A percentile compares a stretch with the other conserved stretches of the same genome.
These are phyloP conservation scores for Nicotiana undulata DNA, from an alignment of 257 asterid genomes.

Conservation along the genomic window DNA sequence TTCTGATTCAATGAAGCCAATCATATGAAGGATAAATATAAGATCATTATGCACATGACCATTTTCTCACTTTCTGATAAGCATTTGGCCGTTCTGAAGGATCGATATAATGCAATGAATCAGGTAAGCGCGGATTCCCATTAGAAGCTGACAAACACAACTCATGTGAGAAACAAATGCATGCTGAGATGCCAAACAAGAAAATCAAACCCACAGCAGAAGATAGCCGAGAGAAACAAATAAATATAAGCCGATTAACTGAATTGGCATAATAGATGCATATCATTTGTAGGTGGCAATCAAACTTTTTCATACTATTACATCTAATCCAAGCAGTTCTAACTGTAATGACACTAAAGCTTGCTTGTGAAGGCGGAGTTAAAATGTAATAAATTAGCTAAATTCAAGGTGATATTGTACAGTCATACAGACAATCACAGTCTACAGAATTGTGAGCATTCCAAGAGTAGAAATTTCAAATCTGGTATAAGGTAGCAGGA, in stretches of 20 bases:
- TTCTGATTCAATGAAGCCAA: neutral
- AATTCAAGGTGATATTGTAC: neutral
- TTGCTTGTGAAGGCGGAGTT: neutral
- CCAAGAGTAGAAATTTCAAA: neutral
- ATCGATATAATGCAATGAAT: conserved; percentile 93
- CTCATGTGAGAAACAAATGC: neutral
- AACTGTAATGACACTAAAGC: neutral
- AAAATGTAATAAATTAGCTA: neutral
- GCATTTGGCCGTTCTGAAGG: conserved; percentile 89
- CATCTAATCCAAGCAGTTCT: conserved; percentile 1
- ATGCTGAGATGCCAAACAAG: neutral
- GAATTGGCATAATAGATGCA: neutral
- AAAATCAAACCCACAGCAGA: neutral
- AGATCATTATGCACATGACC: conserved; percentile 14
- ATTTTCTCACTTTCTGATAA: conserved; percentile 76
- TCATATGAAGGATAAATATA: neutral
- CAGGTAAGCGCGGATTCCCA: conserved; percentile 95
- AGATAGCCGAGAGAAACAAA: neutral
- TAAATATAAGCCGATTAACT: neutral
- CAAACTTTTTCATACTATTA: neutral
- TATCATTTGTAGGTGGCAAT: neutral
- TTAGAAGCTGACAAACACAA: conserved; percentile 69
- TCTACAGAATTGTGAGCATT: neutral
- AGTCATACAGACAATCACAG: neutral
- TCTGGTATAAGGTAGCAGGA: neutral